Evolutionary conservation across 192 early-diverging fungal genomes (phyloP).

Genomic region (Coemansia sp.): DNA sequence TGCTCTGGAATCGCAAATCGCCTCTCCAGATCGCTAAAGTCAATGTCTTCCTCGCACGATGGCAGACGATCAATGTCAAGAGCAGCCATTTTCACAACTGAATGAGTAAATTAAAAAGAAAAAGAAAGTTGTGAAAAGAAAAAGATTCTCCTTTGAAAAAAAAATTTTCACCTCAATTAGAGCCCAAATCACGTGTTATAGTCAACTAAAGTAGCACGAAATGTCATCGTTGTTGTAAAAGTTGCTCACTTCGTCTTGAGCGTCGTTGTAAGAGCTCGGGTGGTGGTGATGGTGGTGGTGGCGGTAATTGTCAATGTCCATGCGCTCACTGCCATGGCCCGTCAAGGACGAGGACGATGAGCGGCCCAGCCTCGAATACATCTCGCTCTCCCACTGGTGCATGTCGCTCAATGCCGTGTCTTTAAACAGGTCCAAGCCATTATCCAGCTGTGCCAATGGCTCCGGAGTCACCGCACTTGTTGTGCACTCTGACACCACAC

Average conservation of each 20-base stretch:
- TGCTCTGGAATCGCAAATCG: conserved; percentile 68
- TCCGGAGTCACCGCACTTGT: conserved; percentile 8
- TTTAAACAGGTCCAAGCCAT: conserved; percentile 16
- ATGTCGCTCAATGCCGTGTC: conserved; percentile 22
- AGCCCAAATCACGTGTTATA: neutral
- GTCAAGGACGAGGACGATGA: conserved; percentile 1
- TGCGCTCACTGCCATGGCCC: conserved; percentile 17
- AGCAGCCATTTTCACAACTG: conserved; percentile 28
- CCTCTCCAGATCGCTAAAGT: conserved; percentile 86
- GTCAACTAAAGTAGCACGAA: conserved; percentile 22
- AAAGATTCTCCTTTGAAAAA: neutral
- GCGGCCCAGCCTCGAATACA: conserved; percentile 21
- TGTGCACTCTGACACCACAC: conserved; percentile 20
- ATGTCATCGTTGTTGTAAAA: conserved; percentile 23
- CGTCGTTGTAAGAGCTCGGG: conserved; percentile 22
- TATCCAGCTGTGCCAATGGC: neutral
- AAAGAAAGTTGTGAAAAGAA: conserved; percentile 1
- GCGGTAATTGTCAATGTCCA: conserved; percentile 6
- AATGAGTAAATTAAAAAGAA: neutral
- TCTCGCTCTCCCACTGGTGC: conserved; percentile 38
- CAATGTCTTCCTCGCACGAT: conserved; percentile 72
- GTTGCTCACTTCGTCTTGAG: too few relatives aligned
- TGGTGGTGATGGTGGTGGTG: neutral
- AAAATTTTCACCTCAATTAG: neutral
- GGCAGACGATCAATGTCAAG: conserved; percentile 66